Conservation (phyloP, 108 stramenopile species). For the Nitzschia palea region DNA sequence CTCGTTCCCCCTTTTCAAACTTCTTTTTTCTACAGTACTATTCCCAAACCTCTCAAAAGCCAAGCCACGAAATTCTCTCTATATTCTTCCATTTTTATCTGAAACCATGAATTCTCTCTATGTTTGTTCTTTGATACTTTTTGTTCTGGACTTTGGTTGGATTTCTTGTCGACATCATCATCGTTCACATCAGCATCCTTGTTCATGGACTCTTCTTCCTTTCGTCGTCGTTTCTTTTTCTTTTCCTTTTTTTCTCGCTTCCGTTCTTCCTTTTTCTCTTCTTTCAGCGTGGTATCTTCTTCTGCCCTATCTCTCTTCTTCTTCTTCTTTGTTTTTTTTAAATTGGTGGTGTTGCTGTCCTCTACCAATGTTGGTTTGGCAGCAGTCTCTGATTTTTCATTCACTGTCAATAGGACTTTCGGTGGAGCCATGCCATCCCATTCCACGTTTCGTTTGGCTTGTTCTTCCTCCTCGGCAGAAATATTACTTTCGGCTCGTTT, state of each 20-base stretch:
- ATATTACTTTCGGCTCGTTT: conserved; percentile 61
- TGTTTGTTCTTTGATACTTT: too few relatives aligned
- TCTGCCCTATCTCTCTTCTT: conserved; percentile 25
- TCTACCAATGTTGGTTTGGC: too few relatives aligned
- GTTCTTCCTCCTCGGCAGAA: conserved; percentile 40
- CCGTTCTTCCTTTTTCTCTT: conserved; percentile 15
- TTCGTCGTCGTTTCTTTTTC: conserved; percentile 22
- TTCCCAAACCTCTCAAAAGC: too few relatives aligned
- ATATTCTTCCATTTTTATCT: too few relatives aligned
- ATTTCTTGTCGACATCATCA: too few relatives aligned
- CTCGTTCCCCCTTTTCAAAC: too few relatives aligned
- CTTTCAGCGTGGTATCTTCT: conserved; percentile 13
- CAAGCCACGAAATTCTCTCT: too few relatives aligned
- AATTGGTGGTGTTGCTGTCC: conserved; percentile 5
- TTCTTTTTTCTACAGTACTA: too few relatives aligned
- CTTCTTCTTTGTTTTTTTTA: not conserved
- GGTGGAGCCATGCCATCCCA: conserved; percentile 78
- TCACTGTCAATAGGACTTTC: conserved; percentile 28
- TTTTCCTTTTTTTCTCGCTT: conserved; percentile 27
- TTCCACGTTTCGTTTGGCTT: conserved; percentile 51
- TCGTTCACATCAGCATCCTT: too few relatives aligned
- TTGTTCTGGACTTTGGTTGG: too few relatives aligned
- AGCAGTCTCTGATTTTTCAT: conserved; percentile 1
- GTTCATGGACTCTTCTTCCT: conserved; percentile 6
- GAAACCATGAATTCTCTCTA: too few relatives aligned